Conservation (phyloP, 164 flowering plant genomes). For the Liriodendron chinense region DNA sequence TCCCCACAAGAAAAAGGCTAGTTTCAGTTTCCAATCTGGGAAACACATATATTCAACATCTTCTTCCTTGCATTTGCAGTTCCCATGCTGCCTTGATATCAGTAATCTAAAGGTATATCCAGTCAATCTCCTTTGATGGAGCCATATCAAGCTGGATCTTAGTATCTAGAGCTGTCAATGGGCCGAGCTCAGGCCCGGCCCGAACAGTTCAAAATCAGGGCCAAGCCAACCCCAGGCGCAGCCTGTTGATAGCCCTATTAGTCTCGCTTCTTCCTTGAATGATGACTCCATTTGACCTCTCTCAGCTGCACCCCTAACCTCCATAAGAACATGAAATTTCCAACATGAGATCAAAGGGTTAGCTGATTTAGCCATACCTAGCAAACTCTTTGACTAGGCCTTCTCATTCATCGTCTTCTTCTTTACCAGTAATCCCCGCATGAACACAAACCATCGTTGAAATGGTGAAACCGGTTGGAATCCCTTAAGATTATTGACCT, state of each 20-base stretch:
- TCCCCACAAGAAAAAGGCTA: too few relatives aligned
- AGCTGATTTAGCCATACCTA: background rate
- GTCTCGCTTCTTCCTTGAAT: background rate
- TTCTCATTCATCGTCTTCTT: background rate
- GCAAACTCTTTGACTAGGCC: background rate
- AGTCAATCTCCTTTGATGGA: too few relatives aligned
- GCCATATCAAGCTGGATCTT: too few relatives aligned
- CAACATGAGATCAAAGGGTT: background rate
- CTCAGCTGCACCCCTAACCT: background rate
- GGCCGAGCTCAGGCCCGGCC: too few relatives aligned
- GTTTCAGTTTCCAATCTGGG: too few relatives aligned
- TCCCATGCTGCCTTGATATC: too few relatives aligned
- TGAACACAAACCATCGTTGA: constrained; percentile 66
- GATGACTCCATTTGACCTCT: background rate
- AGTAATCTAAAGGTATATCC: too few relatives aligned
- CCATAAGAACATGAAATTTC: background rate
- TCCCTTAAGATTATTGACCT: constrained; percentile 77
- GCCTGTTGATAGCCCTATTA: background rate
- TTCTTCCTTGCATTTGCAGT: too few relatives aligned
- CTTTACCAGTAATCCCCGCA: constrained; percentile 92
- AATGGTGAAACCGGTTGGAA: constrained; percentile 86
- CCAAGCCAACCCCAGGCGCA: too few relatives aligned
- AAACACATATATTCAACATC: too few relatives aligned
- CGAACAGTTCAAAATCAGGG: too few relatives aligned
- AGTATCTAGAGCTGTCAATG: too few relatives aligned